Base-by-base conservation (phyloP, 345 rosid genomes). In the Sonneratia caseolaris region DNA sequence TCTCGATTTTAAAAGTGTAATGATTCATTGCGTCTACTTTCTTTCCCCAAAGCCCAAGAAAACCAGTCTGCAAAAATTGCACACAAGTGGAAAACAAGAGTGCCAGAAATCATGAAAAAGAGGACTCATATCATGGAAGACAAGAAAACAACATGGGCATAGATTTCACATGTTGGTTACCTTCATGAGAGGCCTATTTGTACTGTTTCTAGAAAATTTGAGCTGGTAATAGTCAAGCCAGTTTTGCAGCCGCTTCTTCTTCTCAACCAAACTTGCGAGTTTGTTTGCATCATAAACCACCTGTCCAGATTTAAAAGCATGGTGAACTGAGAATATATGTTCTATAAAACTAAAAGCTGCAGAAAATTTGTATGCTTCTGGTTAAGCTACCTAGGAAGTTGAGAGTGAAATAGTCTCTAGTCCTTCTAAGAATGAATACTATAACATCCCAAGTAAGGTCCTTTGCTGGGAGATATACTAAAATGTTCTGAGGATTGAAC, bases 161-260 rank as follows among this genome's bases (percentile, higher is more conserved):
- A 62, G 66, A 62, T 62, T 3, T 24, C 15, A 59, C 6, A 12
- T 1, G 15, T 21, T 67, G 8, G 19, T 19, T 83, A 94, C 97
- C 97, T 95, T 95, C 42, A 69, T 84, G 3, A 65, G 7, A 9
- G 93, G 97, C 77, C 79, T 83, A 72, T 78, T 76, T 27, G 86
- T 70, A 73, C 74, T 81, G 59, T 84, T 84, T 79, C 97, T 81
- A 35, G 86, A 66, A 79, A 76, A 85, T 78, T 85, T 95, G 40
- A 83, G 82, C 78, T 95, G 89, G 75, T 88, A 84, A 69, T 87
- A 95, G 75, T 84, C 98, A 53, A 88, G 91, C 97, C 97, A 91
- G 71, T 94, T 94, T 82, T 84, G 92, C 83, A 80, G 62, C 32
- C 68, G 87, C 74, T 85, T 78, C 85, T 78, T 92, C 83, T 84